Base-by-base conservation (phyloP, 1,284 basidiomycete genomes). In the Boletus subluridellus region DNA sequence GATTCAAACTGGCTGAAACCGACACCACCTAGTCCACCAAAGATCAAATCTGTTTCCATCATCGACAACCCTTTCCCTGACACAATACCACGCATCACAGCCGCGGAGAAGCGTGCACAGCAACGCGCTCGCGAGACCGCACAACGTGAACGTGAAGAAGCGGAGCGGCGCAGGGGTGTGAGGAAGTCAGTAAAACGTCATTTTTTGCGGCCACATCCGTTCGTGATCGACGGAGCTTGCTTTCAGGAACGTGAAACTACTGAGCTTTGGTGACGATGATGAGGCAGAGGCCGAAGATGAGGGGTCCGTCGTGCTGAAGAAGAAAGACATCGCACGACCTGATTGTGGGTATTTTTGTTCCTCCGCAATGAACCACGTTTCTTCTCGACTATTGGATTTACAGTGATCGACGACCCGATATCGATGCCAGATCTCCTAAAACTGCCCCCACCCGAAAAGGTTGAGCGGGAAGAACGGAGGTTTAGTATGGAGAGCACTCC, bases 21-120 rank as follows among this genome's bases (percentile, higher is more conserved):
- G 56, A n/a, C 35, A 2, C 14, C 8, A 47, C 48, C 1, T 60
- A 94, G 92, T 63, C 94, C 96, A 0, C 94, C 95, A 0, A 95
- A 92, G 69, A 92, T 99, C 70, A 88, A 87, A 63, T 83, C 82
- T 1, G 80, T 96, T 41, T 83, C 87, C 17, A 92, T 98, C 55
- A 70, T 95, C 15, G 93, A 97, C 58, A 96, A 98, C 69, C 95
- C 96, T 0, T 98, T 97, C 70, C 84, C 88, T 50, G 95, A 98
- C 69, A 96, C 98, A 63, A 82, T 95, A 32, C 95, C 96, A 1
- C 87, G 96, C n/a, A 97, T 98, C 63, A 99, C 96, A 0, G 93
- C 92, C 0, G 91, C 87, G 2, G 95, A 98, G 76, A 89, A 90
- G 61, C 83, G 86, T 45, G 87, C 82, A 0, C 95, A 97, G 71